A percentile compares a stretch with the other conserved stretches of the same genome.
Conservation (phyloP, 164 flowering plant species). For the Cinnamomum chago region DNA sequence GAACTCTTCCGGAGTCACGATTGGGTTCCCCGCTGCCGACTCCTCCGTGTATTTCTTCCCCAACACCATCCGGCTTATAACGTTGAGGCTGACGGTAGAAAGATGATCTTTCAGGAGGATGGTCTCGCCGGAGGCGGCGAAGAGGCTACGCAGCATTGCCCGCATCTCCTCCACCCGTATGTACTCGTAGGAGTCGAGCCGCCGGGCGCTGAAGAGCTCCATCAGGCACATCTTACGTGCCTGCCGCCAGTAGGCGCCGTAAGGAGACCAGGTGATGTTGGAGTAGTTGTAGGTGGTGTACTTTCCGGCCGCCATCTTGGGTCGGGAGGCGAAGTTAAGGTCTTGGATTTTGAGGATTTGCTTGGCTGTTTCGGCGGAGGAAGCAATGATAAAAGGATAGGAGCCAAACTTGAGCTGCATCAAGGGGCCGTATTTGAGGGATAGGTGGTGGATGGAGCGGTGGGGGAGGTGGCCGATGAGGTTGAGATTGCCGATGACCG, state of each 20-base stretch:
- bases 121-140: constrained; percentile 6
- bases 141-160: constrained; percentile 7
- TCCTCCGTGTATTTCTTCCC: constrained; percentile 25
- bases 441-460: constrained; percentile 20
- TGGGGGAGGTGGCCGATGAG: constrained; percentile 32
- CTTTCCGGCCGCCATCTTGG: constrained; percentile 64
- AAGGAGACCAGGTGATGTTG: constrained; percentile 68
- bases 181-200: constrained; percentile 28
- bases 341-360: constrained; percentile 63
- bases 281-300: constrained; percentile 66
- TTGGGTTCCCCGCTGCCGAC: not conserved
- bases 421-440: constrained; percentile 30
- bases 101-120: constrained; percentile 21
- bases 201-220: constrained; percentile 53
- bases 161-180: constrained; percentile 28
- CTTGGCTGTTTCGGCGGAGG: constrained; percentile 34
- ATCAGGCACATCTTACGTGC: constrained; percentile 57
- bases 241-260: constrained; percentile 80
- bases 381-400: constrained; percentile 24
- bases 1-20: constrained; percentile 22
- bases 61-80: constrained; percentile 31
- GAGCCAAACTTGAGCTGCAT: constrained; percentile 33
- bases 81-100: constrained; percentile 11
- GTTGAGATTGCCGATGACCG: constrained; percentile 34
- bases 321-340: constrained; percentile 45